Evolutionary conservation across 2,329 filamentous ascomycete species (phyloP), one percentile per base, ranked within the genome.

Genomic region (Diaporthe citri): DNA sequence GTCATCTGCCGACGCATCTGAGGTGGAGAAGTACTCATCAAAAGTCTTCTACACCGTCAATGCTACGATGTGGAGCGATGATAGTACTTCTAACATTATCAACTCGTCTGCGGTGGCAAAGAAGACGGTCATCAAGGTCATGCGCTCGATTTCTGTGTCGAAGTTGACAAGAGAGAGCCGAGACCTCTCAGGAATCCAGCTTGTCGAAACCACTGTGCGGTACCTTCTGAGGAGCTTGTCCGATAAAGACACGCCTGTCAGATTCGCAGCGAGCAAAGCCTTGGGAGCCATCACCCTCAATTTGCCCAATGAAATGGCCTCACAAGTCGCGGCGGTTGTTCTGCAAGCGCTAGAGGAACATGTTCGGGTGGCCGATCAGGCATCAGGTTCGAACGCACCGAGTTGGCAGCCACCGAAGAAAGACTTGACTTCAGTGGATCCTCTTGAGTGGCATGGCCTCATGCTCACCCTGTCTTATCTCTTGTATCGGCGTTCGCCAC

Each of bases 221-320:
- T 92, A 94, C 79, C 88, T 98, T 4, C 88, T 99, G 3, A 93
- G 95, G 75, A 89, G 90, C 17, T 86, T 98, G 1, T 92, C 92
- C 2, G 97, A 99, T 82, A 94, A 94, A 76, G 96, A 98, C 80
- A 98, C 96, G 0, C 95, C 95, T 0, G 96, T 99, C 17, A 90
- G 97, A 51, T 91, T 98, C 79, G 94, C 96, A 43, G 95, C 96
- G 28, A 98, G 95, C 82, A 99, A 99, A 84, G 94, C 95, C 5
- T 89, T 98, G 59, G 97, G 95, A 83, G 90, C 97, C 71, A 92
- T 98, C 78, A 93, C 96, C 0, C 86, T 97, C 69, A 96, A 94
- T 78, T 85, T 99, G 10, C 91, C 95, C 59, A 84, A 90, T 0
- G 93, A 93, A 31, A 95, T 98, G 93, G 95, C 94, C 1, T 89